Evolutionary conservation across 257 asterid genomes (phyloP).

Genomic region (Schizonepeta tenuifolia): DNA sequence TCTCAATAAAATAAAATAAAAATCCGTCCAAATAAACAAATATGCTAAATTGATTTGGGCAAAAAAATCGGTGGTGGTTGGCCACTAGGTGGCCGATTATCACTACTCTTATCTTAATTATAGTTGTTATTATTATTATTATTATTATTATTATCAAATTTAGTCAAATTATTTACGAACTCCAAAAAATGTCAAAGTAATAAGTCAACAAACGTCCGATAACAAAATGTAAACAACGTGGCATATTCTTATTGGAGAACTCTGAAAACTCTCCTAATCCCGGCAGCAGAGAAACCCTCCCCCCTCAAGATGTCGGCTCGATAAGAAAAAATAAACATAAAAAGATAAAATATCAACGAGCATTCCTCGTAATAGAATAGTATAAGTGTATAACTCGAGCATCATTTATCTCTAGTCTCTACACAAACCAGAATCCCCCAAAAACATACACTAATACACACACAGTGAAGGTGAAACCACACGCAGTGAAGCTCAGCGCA

Average conservation of each 20-base stretch:
- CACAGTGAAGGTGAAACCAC: constrained; percentile 34
- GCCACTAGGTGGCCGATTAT: no score
- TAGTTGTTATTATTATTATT: no score
- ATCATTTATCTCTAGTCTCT: not conserved
- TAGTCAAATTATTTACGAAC: no score
- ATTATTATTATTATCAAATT: no score
- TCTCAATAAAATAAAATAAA: no score
- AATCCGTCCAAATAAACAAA: no score
- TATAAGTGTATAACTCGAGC: not conserved
- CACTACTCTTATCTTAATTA: no score
- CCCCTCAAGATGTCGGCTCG: not conserved
- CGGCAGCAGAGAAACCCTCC: not conserved
- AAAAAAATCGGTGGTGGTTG: no score
- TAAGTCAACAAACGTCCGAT: not conserved
- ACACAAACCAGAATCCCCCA: constrained; percentile 27
- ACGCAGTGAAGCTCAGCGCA: constrained; percentile 35
- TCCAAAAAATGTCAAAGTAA: no score
- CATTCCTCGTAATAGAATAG: not conserved
- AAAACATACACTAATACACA: constrained; percentile 2
- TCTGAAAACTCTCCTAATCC: not conserved
- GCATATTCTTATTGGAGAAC: not conserved
- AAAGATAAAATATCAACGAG: not conserved
- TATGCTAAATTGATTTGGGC: no score
- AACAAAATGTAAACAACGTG: not conserved
- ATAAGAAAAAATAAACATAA: not conserved